phyloP scores from a whole-genome alignment of 345 rosid genomes.

The Euphorbia lathyris region DNA sequence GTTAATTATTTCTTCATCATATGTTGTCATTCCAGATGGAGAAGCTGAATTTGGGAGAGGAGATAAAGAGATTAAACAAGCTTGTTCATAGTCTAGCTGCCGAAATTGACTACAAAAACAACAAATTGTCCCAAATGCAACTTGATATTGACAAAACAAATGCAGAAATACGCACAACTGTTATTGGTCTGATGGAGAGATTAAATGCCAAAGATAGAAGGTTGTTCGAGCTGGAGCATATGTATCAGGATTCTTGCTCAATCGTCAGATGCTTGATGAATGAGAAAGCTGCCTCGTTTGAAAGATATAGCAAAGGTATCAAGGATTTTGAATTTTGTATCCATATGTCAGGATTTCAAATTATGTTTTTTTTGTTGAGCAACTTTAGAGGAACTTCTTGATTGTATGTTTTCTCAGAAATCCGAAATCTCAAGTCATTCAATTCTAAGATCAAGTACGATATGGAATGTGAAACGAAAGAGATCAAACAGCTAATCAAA shows the following conservation, averaged over 20 bases:
- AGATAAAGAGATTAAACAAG: background rate
- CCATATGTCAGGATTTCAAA: too few relatives aligned
- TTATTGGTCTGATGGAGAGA: background rate
- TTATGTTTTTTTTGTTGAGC: too few relatives aligned
- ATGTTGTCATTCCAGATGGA: too few relatives aligned
- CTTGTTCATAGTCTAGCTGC: background rate
- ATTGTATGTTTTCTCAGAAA: background rate
- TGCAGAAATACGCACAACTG: background rate
- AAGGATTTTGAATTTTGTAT: too few relatives aligned
- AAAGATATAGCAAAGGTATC: background rate
- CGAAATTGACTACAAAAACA: constrained; percentile 15
- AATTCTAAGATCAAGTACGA: background rate
- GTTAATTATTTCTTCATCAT: too few relatives aligned
- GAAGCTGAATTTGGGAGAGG: background rate
- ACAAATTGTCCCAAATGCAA: constrained; percentile 10
- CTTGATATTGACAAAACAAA: background rate
- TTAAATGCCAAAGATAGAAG: background rate
- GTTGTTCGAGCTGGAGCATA: background rate
- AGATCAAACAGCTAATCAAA: background rate
- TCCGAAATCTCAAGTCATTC: background rate
- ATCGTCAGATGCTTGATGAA: background rate
- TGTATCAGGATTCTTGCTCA: background rate
- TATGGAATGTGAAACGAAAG: background rate
- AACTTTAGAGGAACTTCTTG: background rate
- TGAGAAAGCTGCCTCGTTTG: background rate